Evolutionary conservation across 306 rosid species (phyloP).

Genomic region (Vigna nakashimae): DNA sequence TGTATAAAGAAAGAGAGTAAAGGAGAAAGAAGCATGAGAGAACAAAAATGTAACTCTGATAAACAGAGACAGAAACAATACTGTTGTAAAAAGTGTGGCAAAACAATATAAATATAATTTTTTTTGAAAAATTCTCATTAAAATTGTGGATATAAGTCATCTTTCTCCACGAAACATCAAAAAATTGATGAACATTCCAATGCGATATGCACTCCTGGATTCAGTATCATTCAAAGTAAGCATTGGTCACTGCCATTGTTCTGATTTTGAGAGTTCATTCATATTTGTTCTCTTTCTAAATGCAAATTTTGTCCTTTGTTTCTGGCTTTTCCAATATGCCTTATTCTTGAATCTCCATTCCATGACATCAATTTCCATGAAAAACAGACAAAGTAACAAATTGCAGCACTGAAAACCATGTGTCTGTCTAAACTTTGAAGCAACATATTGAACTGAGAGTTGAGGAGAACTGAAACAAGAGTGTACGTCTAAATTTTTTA

Average conservation of each 20-base stretch:
- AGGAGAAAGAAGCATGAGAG: not conserved
- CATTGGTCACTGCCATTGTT: not conserved
- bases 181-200: constrained; percentile 2
- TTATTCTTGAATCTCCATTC: constrained; percentile 11
- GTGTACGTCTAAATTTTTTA: not conserved
- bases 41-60: not conserved
- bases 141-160: not conserved
- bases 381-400: not conserved
- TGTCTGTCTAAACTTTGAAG: too few species aligned
- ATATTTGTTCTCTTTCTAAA: constrained; percentile 5
- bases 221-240: constrained; percentile 30
- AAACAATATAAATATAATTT: not conserved
- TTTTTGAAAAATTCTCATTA: not conserved
- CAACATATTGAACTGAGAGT: too few species aligned
- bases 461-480: too few species aligned
- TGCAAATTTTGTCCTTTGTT: constrained; percentile 18
- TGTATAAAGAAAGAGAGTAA: not conserved
- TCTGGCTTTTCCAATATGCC: not conserved
- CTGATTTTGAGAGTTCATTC: constrained; percentile 25
- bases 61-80: not conserved
- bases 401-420: constrained; percentile 7
- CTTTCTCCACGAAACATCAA: not conserved
- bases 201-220: not conserved
- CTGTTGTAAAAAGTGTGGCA: not conserved
- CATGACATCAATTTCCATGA: not conserved